Evolutionary conservation across 2,329 filamentous ascomycete species (phyloP).

Genomic region (Teratosphaeria nubilosa): DNA sequence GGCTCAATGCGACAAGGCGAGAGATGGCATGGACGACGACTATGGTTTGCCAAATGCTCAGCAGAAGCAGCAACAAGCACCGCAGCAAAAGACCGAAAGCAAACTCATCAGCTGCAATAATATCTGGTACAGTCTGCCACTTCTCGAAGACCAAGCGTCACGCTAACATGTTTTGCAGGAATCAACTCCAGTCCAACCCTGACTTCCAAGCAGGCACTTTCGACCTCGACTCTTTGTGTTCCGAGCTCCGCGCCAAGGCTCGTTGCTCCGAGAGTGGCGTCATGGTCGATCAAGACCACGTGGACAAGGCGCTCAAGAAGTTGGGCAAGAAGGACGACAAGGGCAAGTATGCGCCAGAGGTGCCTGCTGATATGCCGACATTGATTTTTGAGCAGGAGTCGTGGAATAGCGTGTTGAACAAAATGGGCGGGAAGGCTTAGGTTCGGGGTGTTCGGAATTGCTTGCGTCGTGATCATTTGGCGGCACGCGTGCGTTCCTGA

Average conservation of each 20-base stretch:
- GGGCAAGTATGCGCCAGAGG: constrained; percentile 13
- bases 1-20: constrained; percentile 64
- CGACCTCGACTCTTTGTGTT: constrained; percentile 86
- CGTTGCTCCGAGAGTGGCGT: constrained; percentile 87
- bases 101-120: constrained; percentile 75
- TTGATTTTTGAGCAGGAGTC: constrained; percentile 19
- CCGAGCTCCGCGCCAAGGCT: constrained; percentile 87
- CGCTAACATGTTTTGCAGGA: constrained; percentile 53
- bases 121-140: constrained; percentile 58
- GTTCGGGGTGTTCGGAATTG: not conserved
- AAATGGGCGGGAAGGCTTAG: constrained; percentile 6
- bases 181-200: constrained; percentile 75
- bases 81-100: constrained; percentile 23
- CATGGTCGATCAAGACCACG: constrained; percentile 80
- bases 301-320: constrained; percentile 52
- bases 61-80: constrained; percentile 1
- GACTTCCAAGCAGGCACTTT: constrained; percentile 85
- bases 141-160: not conserved
- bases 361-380: constrained; percentile 1
- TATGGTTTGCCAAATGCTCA: constrained; percentile 14
- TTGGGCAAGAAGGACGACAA: constrained; percentile 25
- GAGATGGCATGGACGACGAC: constrained; percentile 61
- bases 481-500: not conserved
- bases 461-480: not conserved
- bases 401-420: constrained; percentile 18